Conservation (phyloP, 2,329 filamentous ascomycete genomes). For the Alternaria gansuensis region DNA sequence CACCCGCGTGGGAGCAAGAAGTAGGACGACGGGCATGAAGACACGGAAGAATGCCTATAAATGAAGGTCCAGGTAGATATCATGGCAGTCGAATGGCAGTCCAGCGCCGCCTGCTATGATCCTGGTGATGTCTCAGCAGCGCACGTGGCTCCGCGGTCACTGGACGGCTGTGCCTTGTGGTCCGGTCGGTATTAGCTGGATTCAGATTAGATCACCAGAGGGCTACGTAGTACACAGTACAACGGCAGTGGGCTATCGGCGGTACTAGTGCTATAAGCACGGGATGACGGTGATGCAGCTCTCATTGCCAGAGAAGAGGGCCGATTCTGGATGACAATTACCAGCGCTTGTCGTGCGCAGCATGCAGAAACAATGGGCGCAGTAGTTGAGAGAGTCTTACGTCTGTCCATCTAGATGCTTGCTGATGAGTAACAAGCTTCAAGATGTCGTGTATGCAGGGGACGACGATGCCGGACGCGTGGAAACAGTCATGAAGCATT, state of each 20-base stretch:
- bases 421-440: constrained; percentile 1
- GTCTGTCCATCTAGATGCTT: not conserved
- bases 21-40: constrained; percentile 7
- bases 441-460: constrained; percentile 7
- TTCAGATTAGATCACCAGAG: constrained; percentile 11
- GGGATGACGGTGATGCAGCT: not conserved
- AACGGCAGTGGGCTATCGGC: constrained; percentile 18
- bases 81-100: constrained; percentile 21
- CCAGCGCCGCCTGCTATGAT: not conserved
- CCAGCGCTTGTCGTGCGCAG: not conserved
- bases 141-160: constrained; percentile 16
- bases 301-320: constrained; percentile 1
- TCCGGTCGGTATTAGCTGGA: constrained; percentile 12
- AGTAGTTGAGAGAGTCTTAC: not conserved
- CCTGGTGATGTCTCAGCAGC: constrained; percentile 24
- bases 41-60: constrained; percentile 11
- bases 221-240: not conserved
- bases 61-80: constrained; percentile 3
- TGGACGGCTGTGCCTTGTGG: constrained; percentile 22
- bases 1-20: constrained; percentile 15
- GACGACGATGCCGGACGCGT: not conserved
- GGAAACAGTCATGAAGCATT: constrained; percentile 4
- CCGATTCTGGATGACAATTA: not conserved
- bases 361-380: not conserved
- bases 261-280: constrained; percentile 16